Evolutionary conservation across 2,329 filamentous ascomycete species (phyloP).

Genomic region (Xylariaceae sp.): DNA sequence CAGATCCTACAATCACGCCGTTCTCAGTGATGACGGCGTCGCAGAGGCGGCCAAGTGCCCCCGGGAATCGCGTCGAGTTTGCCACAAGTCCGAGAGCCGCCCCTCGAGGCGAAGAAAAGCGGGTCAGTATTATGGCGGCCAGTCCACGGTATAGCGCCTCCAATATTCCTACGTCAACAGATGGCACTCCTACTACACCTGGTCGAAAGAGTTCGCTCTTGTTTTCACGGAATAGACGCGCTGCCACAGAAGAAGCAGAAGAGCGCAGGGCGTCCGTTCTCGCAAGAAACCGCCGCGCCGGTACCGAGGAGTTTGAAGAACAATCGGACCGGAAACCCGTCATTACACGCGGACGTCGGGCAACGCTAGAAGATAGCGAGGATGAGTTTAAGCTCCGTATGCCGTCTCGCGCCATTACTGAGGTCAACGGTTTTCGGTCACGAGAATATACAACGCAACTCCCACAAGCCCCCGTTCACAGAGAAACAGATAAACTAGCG

Average conservation of each 20-base stretch:
- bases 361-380: conserved; percentile 44
- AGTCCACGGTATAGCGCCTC: conserved; percentile 37
- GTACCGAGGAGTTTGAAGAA: conserved; percentile 45
- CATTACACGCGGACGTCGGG: conserved; percentile 42
- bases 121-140: conserved; percentile 42
- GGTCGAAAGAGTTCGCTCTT: conserved; percentile 52
- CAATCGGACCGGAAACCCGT: conserved; percentile 36
- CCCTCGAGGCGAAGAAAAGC: conserved; percentile 50
- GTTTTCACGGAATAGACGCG: conserved; percentile 41
- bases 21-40: conserved; percentile 33
- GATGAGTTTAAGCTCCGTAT: conserved; percentile 48
- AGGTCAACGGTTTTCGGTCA: conserved; percentile 39
- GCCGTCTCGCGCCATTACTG: conserved; percentile 54
- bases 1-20: conserved; percentile 43
- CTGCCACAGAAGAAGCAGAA: conserved; percentile 46
- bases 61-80: conserved; percentile 37
- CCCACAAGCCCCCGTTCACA: conserved; percentile 29
- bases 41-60: conserved; percentile 36
- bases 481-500: conserved; percentile 32
- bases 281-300: conserved; percentile 40
- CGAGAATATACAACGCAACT: conserved; percentile 39
- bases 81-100: conserved; percentile 43
- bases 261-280: conserved; percentile 45
- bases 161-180: conserved; percentile 37
- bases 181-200: conserved; percentile 29